Conservation (phyloP, 176 grass and related monocot species). For the Chloris gayana region DNA sequence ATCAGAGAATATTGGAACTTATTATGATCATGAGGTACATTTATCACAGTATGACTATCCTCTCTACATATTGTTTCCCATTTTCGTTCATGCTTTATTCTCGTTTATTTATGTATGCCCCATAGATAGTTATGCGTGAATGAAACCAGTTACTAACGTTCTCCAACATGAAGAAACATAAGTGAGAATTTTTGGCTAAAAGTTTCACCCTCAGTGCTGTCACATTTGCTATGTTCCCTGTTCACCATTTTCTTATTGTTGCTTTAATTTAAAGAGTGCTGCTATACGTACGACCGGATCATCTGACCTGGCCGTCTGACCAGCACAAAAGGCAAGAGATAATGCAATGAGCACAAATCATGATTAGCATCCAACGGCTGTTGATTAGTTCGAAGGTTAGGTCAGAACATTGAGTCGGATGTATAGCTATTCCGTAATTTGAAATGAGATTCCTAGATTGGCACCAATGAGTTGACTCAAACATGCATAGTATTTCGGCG, state of each 20-base stretch:
- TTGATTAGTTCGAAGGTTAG: no score
- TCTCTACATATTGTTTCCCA: neutral
- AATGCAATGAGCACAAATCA: no score
- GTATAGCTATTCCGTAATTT: no score
- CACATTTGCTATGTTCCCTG: conserved; percentile 18
- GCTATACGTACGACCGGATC: no score
- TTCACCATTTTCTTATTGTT: conserved; percentile 1
- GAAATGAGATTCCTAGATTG: conserved; percentile 16
- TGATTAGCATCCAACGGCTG: no score
- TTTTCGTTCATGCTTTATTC: conserved; percentile 12
- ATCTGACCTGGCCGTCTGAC: no score
- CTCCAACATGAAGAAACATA: conserved; percentile 26
- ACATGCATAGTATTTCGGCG: neutral
- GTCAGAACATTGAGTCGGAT: no score
- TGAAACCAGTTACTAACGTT: neutral
- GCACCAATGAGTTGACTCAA: neutral
- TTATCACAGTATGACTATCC: conserved; percentile 22
- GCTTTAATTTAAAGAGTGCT: no score
- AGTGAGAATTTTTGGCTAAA: conserved; percentile 1
- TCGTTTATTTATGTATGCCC: conserved; percentile 31
- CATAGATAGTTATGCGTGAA: neutral
- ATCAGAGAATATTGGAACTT: conserved; percentile 79
- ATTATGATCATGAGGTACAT: conserved; percentile 75
- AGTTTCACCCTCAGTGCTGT: neutral
- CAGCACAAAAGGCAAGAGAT: no score